These are phyloP conservation scores for Acer campestre DNA, from an alignment of 345 rosid species.

Conservation along the genomic window DNA sequence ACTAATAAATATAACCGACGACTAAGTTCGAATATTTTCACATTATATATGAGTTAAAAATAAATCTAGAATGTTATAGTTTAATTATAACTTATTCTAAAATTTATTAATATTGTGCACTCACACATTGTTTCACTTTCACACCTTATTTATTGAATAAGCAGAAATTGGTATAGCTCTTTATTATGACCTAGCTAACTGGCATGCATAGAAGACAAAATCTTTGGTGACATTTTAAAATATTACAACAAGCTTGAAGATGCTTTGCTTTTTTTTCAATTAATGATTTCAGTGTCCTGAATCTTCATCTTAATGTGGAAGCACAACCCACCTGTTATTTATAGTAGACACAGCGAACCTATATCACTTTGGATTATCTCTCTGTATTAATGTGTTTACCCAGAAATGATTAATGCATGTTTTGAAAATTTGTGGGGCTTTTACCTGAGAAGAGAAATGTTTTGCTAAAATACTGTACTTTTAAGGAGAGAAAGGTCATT, in stretches of 20 bases:
- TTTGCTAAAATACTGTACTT: background rate
- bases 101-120: background rate
- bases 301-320: background rate
- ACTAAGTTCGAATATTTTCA: background rate
- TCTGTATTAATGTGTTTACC: background rate
- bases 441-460: too few species aligned
- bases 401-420: background rate
- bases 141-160: background rate
- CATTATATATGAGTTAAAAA: too few species aligned
- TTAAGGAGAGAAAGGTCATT: background rate
- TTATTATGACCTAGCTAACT: background rate
- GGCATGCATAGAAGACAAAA: background rate
- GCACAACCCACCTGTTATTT: conserved; percentile 1
- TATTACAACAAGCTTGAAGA: too few species aligned
- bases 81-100: background rate
- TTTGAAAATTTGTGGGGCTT: background rate
- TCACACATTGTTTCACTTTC: too few species aligned
- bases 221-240: too few species aligned
- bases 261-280: conserved; percentile 5
- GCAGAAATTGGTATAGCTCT: background rate
- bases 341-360: too few species aligned
- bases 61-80: too few species aligned
- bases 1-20: too few species aligned
- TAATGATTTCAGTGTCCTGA: background rate
- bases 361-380: background rate